Percentiles rank a stretch among this genome's conserved stretches.
phyloP scores from a whole-genome alignment of 139 green algal genomes.

The Closterium sp. region DNA sequence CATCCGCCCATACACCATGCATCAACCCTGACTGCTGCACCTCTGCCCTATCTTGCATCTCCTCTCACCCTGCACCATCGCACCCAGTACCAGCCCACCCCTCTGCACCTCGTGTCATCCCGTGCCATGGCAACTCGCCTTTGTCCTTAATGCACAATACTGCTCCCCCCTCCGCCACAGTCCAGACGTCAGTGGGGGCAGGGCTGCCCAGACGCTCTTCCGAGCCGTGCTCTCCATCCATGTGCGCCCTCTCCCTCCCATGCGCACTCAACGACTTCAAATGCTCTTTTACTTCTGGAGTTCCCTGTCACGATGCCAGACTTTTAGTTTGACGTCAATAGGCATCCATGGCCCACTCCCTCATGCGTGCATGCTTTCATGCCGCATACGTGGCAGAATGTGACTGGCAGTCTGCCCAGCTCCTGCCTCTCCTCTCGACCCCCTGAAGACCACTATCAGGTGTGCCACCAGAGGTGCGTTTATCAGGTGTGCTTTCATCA shows the following conservation, averaged over 20 bases:
- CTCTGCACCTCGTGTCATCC: neutral
- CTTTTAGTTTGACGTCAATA: too few relatives aligned
- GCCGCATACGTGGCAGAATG: neutral
- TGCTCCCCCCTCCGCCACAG: neutral
- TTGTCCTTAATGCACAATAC: neutral
- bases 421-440: neutral
- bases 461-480: neutral
- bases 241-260: too few relatives aligned
- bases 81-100: too few relatives aligned
- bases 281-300: too few relatives aligned
- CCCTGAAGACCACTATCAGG: neutral
- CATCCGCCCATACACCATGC: too few relatives aligned
- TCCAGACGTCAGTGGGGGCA: neutral
- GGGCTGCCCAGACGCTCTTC: neutral
- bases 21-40: too few relatives aligned
- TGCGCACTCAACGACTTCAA: too few relatives aligned
- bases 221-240: neutral
- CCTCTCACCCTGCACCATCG: too few relatives aligned
- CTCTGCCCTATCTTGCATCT: too few relatives aligned
- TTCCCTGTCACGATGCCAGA: too few relatives aligned
- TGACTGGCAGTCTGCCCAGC: neutral
- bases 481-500: neutral
- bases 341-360: too few relatives aligned
- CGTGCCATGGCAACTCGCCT: neutral
- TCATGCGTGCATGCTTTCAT: neutral